phyloP scores from a whole-genome alignment of 208 protist species.

The Acanthamoeba culbertsoni region DNA sequence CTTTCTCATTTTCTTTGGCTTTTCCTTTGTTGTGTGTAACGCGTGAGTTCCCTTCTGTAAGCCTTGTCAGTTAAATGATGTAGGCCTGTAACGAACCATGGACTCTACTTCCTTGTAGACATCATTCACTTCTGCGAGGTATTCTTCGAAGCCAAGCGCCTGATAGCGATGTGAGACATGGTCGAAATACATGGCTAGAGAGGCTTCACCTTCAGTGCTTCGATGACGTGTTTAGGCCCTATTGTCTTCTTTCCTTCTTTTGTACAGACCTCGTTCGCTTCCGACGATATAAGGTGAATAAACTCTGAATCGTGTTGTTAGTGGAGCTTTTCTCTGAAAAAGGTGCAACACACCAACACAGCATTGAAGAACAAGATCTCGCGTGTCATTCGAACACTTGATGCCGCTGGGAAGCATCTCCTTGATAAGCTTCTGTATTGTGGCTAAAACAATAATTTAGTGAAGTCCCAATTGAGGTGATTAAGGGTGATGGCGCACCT shows the following conservation, averaged over 20 bases:
- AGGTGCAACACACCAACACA: constrained; percentile 58
- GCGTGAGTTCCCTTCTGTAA: background rate
- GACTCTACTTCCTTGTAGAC: constrained; percentile 67
- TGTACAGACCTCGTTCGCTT: constrained; percentile 72
- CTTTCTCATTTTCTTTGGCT: constrained; percentile 62
- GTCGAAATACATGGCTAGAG: background rate
- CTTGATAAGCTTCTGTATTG: constrained; percentile 71
- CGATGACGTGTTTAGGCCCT: constrained; percentile 68
- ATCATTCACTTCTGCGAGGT: constrained; percentile 63
- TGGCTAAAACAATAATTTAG: constrained; percentile 52
- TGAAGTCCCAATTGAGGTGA: background rate
- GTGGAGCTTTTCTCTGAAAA: background rate
- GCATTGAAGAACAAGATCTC: constrained; percentile 75
- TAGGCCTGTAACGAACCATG: constrained; percentile 54
- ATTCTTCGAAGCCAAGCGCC: constrained; percentile 66
- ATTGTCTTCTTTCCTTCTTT: constrained; percentile 72
- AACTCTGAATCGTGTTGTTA: constrained; percentile 60
- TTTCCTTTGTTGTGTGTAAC: background rate
- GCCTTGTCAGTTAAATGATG: background rate
- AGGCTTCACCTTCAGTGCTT: constrained; percentile 66
- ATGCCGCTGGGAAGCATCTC: constrained; percentile 70
- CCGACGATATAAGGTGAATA: constrained; percentile 73
- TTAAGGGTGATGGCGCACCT: background rate
- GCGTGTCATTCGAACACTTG: constrained; percentile 73
- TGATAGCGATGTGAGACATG: background rate